phyloP scores from a whole-genome alignment of 768 basidiomycete genomes.

The Daedaleopsis sinensis region DNA sequence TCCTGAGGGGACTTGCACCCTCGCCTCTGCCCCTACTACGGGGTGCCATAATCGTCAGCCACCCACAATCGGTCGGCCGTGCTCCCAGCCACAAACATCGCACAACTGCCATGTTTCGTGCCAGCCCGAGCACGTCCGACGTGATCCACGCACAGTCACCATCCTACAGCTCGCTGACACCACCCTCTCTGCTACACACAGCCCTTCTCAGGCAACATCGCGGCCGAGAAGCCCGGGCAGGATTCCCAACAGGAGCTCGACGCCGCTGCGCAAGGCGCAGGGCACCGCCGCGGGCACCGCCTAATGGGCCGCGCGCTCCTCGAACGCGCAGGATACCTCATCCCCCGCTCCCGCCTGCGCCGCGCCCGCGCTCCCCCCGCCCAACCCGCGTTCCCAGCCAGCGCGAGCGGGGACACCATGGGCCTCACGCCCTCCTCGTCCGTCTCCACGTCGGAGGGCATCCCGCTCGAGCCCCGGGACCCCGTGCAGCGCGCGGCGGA shows the following conservation, averaged over 20 bases:
- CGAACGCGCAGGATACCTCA: slow-evolving; percentile 9
- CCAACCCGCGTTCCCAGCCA: slow-evolving; percentile 9
- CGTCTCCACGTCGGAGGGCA: not conserved
- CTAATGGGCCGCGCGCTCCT: slow-evolving; percentile 1
- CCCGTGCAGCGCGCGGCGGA: slow-evolving; percentile 29
- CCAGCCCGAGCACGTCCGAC: no score
- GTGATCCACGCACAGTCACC: not conserved
- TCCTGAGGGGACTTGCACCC: no score
- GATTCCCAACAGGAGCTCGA: not conserved
- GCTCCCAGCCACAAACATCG: no score
- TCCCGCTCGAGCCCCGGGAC: slow-evolving; percentile 17
- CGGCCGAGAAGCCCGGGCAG: slow-evolving; percentile 14
- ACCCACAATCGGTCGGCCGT: no score
- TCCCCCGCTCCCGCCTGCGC: slow-evolving; percentile 12
- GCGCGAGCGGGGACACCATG: not conserved
- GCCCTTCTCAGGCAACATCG: slow-evolving; percentile 20
- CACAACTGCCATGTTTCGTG: no score
- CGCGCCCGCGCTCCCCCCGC: slow-evolving; percentile 1
- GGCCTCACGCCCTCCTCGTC: no score
- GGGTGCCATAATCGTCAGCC: no score
- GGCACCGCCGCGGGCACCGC: not conserved
- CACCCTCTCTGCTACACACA: not conserved
- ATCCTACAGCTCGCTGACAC: not conserved
- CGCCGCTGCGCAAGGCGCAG: not conserved
- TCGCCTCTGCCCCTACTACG: no score